These are phyloP conservation scores for Gossypium stocksii DNA, from an alignment of 345 rosid species.

Conservation along the genomic window DNA sequence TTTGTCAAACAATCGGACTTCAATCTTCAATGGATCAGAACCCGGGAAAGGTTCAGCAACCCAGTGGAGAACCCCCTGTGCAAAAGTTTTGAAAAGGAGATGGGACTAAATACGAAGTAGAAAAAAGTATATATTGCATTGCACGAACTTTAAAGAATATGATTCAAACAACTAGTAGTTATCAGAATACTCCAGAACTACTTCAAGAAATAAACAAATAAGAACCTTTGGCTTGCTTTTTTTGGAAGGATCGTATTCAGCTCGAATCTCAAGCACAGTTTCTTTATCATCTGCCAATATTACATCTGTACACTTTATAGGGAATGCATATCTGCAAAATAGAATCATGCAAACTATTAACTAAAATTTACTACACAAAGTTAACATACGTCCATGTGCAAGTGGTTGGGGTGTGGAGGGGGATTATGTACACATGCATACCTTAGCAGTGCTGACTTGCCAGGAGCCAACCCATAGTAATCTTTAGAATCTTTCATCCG, in stretches of 20 bases:
- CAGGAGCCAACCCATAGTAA: conserved; percentile 93
- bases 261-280: conserved; percentile 64
- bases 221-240: conserved; percentile 89
- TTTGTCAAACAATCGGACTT: conserved; percentile 91
- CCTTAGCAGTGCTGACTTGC: conserved; percentile 87
- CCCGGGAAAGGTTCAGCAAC: conserved; percentile 71
- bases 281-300: conserved; percentile 74
- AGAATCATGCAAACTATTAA: neutral
- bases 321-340: conserved; percentile 58
- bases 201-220: neutral
- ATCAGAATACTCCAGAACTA: conserved; percentile 1
- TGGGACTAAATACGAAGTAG: neutral
- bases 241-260: conserved; percentile 82
- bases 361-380: neutral
- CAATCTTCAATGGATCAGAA: conserved; percentile 59
- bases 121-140: neutral
- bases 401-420: neutral
- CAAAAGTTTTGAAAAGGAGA: neutral
- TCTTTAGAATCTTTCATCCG: conserved; percentile 92
- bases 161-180: neutral
- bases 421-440: conserved; percentile 17
- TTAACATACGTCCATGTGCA: neutral
- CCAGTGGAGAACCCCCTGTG: conserved; percentile 96
- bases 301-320: conserved; percentile 61
- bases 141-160: neutral